Evolutionary conservation across 2,329 filamentous ascomycete species (phyloP), one percentile per base, ranked within the genome.

Genomic region (Aspergillus intermedius): DNA sequence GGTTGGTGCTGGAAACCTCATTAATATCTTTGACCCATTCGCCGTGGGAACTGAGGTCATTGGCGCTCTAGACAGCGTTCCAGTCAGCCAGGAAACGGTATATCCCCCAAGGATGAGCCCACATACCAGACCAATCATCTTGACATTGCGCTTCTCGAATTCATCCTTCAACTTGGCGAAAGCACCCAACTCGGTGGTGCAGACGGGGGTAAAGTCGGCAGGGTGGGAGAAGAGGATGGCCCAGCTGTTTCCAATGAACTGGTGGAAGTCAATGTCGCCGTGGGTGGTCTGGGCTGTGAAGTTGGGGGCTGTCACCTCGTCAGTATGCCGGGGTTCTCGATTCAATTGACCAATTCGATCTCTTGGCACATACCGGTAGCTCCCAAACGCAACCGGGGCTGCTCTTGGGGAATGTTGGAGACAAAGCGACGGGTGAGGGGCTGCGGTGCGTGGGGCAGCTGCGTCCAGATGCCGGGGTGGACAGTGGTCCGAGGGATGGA

Each of bases 151-250:
- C 77, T 87, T 88, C 64, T 83, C 80, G 73, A 96, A 95, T 72
- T 95, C 89, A 62, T 83, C 81, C 76, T 89, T 84, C 55, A 95
- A 79, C 74, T 91, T 93, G 60, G 90, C 87, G 63, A 96, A 94
- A 51, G 90, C 90, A 54, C 90, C 91, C 54, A 96, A 85, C 77
- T 96, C 91, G 47, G 90, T 96, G 56, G 91, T 96, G 80, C 91
- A 96, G 51, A 95, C 91, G 47, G 91, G 91, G 1, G 91, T 95
- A 78, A 88, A 95, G 73, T 95, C 91, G 47, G 72, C 83, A 13
- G 82, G 82, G 70, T 86, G 82, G 39, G 81, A 84, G 75, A 86
- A 86, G 54, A 86, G 76, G 53, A 86, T 75, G 51, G 82, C 78
- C 81, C 82, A 86, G 56, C 76, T 81, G 71, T 84, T 74, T 61